These are phyloP conservation scores for Pharnaceum exiguum DNA, from an alignment of 148 eudicot species.

Conservation along the genomic window DNA sequence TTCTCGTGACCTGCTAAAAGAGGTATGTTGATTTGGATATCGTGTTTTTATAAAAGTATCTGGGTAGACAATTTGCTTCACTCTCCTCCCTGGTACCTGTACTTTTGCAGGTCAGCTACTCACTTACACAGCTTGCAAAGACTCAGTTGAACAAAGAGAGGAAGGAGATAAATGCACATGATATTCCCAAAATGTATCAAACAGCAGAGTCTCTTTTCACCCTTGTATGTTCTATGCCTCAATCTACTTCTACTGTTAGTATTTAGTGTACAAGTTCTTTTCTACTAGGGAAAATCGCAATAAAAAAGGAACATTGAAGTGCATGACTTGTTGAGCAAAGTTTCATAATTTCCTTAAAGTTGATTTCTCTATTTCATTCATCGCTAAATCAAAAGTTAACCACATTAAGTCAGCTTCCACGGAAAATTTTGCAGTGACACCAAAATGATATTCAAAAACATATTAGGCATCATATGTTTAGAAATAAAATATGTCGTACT, in stretches of 20 bases:
- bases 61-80: background rate
- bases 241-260: background rate
- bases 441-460: too few relatives aligned
- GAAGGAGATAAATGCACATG: slow-evolving; percentile 87
- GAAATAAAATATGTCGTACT: too few relatives aligned
- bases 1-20: slow-evolving; percentile 91
- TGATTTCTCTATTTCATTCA: too few relatives aligned
- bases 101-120: slow-evolving; percentile 84
- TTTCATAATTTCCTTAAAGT: too few relatives aligned
- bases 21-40: slow-evolving; percentile 44
- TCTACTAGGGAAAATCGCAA: too few relatives aligned
- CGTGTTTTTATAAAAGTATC: background rate
- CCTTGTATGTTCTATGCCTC: slow-evolving; percentile 54
- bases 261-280: too few relatives aligned
- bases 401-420: background rate
- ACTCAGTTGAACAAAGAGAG: slow-evolving; percentile 84
- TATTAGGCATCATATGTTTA: background rate
- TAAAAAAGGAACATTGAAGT: too few relatives aligned
- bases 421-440: background rate
- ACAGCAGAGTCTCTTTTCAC: slow-evolving; percentile 65
- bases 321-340: too few relatives aligned
- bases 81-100: slow-evolving; percentile 12
- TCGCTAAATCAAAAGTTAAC: too few relatives aligned
- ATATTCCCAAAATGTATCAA: slow-evolving; percentile 68
- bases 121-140: slow-evolving; percentile 87